These are phyloP conservation scores for Trichomonascaceae sp. DNA, from an alignment of 1,139 yeast species.

Conservation along the genomic window DNA sequence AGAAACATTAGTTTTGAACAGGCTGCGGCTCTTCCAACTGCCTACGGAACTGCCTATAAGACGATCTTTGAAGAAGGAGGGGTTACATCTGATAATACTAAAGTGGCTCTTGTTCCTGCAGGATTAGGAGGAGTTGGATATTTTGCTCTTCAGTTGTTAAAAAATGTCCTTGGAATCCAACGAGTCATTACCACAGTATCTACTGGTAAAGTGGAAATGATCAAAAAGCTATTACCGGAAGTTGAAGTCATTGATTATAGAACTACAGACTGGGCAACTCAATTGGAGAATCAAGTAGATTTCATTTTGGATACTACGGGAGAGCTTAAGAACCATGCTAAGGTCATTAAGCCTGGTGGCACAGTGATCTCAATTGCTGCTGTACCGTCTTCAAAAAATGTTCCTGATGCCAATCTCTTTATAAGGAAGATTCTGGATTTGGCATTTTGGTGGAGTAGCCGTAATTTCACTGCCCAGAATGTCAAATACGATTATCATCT, in stretches of 20 bases:
- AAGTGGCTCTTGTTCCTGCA: background rate
- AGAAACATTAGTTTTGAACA: background rate
- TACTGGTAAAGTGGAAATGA: slow-evolving; percentile 8
- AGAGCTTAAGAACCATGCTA: slow-evolving; percentile 7
- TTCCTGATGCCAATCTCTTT: slow-evolving; percentile 1
- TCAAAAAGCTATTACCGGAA: slow-evolving; percentile 8
- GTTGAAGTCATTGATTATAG: background rate
- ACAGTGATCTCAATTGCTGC: slow-evolving; percentile 9
- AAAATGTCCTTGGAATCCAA: slow-evolving; percentile 5
- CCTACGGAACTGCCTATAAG: background rate
- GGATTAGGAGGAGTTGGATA: background rate
- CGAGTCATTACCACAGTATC: slow-evolving; percentile 10
- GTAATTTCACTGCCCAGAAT: background rate
- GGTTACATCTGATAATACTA: slow-evolving; percentile 28
- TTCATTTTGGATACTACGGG: slow-evolving; percentile 10
- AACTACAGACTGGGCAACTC: slow-evolving; percentile 5
- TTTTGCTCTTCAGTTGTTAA: slow-evolving; percentile 7
- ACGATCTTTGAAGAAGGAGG: slow-evolving; percentile 32
- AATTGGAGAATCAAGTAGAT: slow-evolving; percentile 4
- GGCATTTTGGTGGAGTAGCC: slow-evolving; percentile 1
- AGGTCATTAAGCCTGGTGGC: slow-evolving; percentile 4
- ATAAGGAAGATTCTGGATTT: background rate
- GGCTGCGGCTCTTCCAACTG: slow-evolving; percentile 10
- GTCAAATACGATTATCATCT: slow-evolving; percentile 6
- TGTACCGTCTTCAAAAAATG: slow-evolving; percentile 3